Conservation (phyloP, 352 stramenopile species). For the Phytophthora uliginosa region DNA sequence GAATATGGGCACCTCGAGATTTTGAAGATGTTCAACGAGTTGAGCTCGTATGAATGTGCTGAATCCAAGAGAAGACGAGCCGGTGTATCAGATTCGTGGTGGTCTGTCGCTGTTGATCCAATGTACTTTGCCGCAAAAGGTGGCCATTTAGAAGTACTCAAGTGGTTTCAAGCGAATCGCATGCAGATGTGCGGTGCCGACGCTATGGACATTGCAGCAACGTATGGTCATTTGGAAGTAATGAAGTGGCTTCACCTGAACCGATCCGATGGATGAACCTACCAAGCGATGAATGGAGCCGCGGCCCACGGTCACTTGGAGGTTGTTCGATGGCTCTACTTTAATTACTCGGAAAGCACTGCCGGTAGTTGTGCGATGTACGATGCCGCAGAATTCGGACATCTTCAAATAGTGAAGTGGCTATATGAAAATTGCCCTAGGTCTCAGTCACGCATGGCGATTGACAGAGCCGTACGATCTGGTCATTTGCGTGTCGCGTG, state of each 20-base stretch:
- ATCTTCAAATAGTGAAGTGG: slow-evolving; percentile 12
- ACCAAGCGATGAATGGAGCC: background rate
- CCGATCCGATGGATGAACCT: background rate
- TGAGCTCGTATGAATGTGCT: background rate
- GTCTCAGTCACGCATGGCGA: background rate
- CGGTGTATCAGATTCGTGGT: background rate
- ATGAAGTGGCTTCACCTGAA: slow-evolving; percentile 10
- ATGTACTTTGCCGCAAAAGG: background rate
- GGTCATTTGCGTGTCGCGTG: slow-evolving; percentile 13
- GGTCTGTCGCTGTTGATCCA: background rate
- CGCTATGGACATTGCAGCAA: slow-evolving; percentile 9
- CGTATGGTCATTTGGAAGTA: background rate
- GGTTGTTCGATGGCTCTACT: background rate
- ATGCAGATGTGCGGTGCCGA: background rate
- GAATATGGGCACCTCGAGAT: background rate
- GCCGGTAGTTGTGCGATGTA: no score
- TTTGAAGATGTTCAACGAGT: background rate
- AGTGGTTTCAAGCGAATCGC: slow-evolving; percentile 1
- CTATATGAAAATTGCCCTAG: slow-evolving; percentile 7
- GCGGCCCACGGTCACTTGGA: background rate
- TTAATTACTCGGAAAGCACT: background rate
- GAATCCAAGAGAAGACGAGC: background rate
- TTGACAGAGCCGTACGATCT: slow-evolving; percentile 4
- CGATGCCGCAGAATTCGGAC: background rate
- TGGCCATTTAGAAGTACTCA: background rate